Base-by-base conservation (phyloP, 306 rosid genomes). In the Abrus precatorius region DNA sequence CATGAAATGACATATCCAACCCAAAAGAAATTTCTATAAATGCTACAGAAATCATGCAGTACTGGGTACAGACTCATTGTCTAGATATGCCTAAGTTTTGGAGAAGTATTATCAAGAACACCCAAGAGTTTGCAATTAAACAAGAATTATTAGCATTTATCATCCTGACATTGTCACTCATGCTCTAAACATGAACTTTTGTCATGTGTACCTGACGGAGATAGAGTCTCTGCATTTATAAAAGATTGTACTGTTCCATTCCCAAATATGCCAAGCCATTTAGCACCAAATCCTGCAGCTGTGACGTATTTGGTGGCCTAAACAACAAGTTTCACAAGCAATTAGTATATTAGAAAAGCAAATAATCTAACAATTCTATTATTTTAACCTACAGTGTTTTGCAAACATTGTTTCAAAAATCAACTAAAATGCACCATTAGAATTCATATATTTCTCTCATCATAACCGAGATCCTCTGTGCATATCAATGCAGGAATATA, bases 251-350 rank as follows among this genome's bases (percentile, higher is more conserved):
- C 96, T 92, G 83, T 90, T 78, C 98, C 97, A 88, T 95, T 95
- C 78, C 90, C 90, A 82, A 93, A 95, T 82, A 91, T 86, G 57
- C 91, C 99, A 64, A 95, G 98, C 88, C 94, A 87, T 84, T 75
- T 86, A 55, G 99, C 99, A 36, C 98, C 99, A 90, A 95, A 95
- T 77, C 98, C 98, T 72, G 94, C 99, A 74, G 88, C 91, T 34
- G 98, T 93, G 81, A 95, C 89, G 91, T 88, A 89, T 78, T 93
- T 91, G 89, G 89, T 93, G 76, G 96, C 93, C 98, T 95, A 80
- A 80, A 87, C 82, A 86, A 70, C 75, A 82, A 45, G 85, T 79
- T 78, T 83, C 36, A 78, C 43, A 78, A 76, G 75, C 34, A 74
- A 81, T 80, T 69, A 66, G 45, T 10, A 41, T 29, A 49, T 63